Base-by-base conservation (phyloP, 352 stramenopile species). In the Pythium biforme region DNA sequence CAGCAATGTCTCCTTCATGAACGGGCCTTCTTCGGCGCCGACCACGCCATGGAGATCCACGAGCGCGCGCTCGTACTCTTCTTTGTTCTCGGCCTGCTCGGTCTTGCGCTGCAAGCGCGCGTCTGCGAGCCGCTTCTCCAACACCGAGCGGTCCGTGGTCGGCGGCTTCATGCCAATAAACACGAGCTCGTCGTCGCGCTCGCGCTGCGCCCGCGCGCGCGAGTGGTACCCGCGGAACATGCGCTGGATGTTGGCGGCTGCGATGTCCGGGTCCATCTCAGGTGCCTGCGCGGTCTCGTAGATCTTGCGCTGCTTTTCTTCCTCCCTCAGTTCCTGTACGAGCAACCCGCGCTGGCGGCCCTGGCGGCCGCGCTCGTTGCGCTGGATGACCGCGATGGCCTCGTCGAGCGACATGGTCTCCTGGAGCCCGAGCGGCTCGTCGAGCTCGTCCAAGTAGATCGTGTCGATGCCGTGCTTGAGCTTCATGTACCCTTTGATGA, bases 111-210 rank as follows among this genome's bases (percentile, higher is more conserved):
- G 91, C 14, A 88, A 67, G 37, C 80, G 80, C 1, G 90, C 85
- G 31, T 95, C 73, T 0, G 80, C 69, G 5, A 98, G 70, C 48
- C 90, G 77, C 51, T 79, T 83, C 60, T 96, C 79, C 4, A 97
- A 68, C 31, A 72, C 63, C 23, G 86, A 81, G 12, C 79, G 74
- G 70, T 86, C 72, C 6, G 73, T 74, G 22, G 64, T 60, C 8
- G 81, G 79, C 11, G 85, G 73, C 64, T 91, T 96, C 92, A 98
- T 98, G 31, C 95, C 95, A 56, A 98, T 94, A 52, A 98, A 98
- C 29, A 97, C 63, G 23, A 96, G 79, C 73, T 95, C 82, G 20
- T 88, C 77, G 59, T 96, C 82, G 17, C 86, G 86, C 54, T 95
- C 89, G 3, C 79, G 64, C 27, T 66, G 53, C 14, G 88, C 88